A percentile compares a stretch with the other conserved stretches of the same genome.
Evolutionary conservation across 2,329 filamentous ascomycete genomes (phyloP).

Genomic region (Bipolaris gigantea): DNA sequence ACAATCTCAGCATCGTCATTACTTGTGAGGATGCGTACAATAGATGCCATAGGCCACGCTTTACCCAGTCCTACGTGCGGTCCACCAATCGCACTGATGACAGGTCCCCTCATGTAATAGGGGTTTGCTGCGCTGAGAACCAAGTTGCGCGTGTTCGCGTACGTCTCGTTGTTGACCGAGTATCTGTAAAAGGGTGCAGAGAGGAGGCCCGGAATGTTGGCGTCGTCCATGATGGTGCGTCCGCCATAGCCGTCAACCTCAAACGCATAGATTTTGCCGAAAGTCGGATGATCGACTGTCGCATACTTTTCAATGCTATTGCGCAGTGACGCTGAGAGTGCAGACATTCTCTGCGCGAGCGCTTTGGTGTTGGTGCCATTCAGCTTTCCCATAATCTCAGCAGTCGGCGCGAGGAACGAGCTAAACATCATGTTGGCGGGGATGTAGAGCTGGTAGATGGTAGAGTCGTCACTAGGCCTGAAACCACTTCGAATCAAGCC

Average conservation of each 20-base stretch:
- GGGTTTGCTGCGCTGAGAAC: conserved; percentile 52
- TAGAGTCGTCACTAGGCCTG: conserved; percentile 54
- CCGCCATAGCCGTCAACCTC: conserved; percentile 53
- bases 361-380: conserved; percentile 49
- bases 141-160: conserved; percentile 51
- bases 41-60: conserved; percentile 57
- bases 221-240: conserved; percentile 69
- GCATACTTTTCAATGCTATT: conserved; percentile 51
- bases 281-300: conserved; percentile 43
- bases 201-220: conserved; percentile 69
- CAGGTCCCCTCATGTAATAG: conserved; percentile 55
- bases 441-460: conserved; percentile 55
- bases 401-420: conserved; percentile 59
- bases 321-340: conserved; percentile 54
- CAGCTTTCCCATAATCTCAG: conserved; percentile 57
- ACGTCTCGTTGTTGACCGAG: conserved; percentile 46
- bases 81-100: conserved; percentile 53
- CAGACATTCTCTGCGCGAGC: conserved; percentile 60
- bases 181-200: conserved; percentile 67
- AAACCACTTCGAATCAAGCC: conserved; percentile 55
- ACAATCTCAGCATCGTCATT: conserved; percentile 52
- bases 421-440: conserved; percentile 72
- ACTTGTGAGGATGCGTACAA: conserved; percentile 55
- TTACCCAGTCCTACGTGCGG: conserved; percentile 52
- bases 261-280: conserved; percentile 51